A percentile compares a stretch with the other conserved stretches of the same genome.
Evolutionary conservation across 2,329 filamentous ascomycete genomes (phyloP).

Genomic region (Mollisia scopiformis): DNA sequence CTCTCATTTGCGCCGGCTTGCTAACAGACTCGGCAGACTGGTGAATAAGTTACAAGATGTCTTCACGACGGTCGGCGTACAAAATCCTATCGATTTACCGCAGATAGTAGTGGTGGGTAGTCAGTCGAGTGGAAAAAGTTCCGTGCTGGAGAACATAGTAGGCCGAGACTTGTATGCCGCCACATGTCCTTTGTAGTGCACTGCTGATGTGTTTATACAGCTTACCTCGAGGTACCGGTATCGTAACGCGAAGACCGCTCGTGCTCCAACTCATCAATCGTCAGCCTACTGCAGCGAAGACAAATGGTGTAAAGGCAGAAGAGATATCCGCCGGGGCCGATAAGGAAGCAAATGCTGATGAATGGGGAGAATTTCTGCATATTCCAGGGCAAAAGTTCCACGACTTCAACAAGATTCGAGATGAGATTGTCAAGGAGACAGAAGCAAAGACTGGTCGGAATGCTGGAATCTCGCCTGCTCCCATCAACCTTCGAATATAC

Average conservation of each 20-base stretch:
- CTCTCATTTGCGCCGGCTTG: constrained; percentile 26
- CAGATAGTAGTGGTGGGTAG: constrained; percentile 98
- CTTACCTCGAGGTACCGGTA: constrained; percentile 94
- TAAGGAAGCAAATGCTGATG: constrained; percentile 87
- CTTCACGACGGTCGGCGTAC: constrained; percentile 96
- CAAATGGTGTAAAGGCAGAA: constrained; percentile 75
- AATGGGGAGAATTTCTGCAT: constrained; percentile 99
- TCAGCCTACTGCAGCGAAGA: constrained; percentile 59
- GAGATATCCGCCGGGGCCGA: constrained; percentile 69
- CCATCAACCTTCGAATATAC: constrained; percentile 98
- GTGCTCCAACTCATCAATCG: constrained; percentile 98
- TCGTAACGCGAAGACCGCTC: constrained; percentile 93
- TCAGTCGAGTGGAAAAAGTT: constrained; percentile 99
- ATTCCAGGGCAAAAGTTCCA: constrained; percentile 96
- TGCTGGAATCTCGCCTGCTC: constrained; percentile 92
- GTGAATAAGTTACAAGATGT: constrained; percentile 99
- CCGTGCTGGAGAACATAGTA: constrained; percentile 97
- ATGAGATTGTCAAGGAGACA: constrained; percentile 96
- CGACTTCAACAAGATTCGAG: constrained; percentile 98
- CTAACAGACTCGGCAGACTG: constrained; percentile 55
- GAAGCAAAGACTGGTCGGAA: constrained; percentile 96
- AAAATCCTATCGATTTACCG: constrained; percentile 98
- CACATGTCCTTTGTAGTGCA: constrained; percentile 18
- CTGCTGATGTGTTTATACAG: constrained; percentile 51
- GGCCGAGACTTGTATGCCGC: constrained; percentile 90